Conservation (phyloP, 306 rosid genomes). For the Glycine soja region DNA sequence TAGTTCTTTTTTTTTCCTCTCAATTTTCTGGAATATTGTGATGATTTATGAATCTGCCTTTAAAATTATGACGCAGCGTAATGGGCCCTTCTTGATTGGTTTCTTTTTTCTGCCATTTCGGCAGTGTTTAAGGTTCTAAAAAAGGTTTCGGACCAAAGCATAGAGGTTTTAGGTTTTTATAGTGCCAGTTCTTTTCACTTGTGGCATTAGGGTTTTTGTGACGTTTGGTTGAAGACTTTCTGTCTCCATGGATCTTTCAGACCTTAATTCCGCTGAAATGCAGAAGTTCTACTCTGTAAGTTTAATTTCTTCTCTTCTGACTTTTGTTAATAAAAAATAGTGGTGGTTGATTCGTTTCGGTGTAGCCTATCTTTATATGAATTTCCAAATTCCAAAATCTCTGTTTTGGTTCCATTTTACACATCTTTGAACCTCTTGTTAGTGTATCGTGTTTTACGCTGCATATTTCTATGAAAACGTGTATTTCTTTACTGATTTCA, state of each 20-base stretch:
- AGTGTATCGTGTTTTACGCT: not conserved
- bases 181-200: not conserved
- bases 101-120: too few species aligned
- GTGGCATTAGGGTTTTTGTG: conserved; percentile 47
- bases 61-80: not conserved
- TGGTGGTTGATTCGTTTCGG: conserved; percentile 2
- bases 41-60: conserved; percentile 15
- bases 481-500: not conserved
- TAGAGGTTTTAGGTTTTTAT: conserved; percentile 8
- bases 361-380: not conserved
- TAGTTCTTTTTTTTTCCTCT: not conserved
- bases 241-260: conserved; percentile 76
- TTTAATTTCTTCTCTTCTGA: not conserved
- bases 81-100: not conserved
- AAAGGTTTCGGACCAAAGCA: not conserved
- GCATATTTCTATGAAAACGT: not conserved
- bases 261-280: conserved; percentile 65
- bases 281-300: conserved; percentile 76
- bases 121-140: too few species aligned
- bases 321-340: not conserved
- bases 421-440: not conserved
- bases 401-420: not conserved
- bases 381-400: not conserved
- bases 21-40: not conserved
- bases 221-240: conserved; percentile 7